Percentiles rank a stretch among this genome's conserved stretches.
Evolutionary conservation across 306 rosid species (phyloP).

Genomic region (Canavalia gladiata): DNA sequence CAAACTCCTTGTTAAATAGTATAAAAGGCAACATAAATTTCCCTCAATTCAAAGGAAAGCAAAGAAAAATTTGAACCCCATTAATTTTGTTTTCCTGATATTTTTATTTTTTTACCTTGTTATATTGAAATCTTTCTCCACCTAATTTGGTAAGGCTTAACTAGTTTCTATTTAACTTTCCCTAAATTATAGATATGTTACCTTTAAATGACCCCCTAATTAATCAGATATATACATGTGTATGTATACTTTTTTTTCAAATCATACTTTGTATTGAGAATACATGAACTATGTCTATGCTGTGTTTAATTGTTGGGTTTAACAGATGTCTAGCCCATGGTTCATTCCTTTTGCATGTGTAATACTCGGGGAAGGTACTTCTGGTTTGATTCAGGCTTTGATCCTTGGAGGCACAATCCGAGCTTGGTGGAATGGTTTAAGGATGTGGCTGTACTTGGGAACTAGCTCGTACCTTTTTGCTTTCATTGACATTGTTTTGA

Average conservation of each 20-base stretch:
- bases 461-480: conserved; percentile 62
- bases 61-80: too few species aligned
- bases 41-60: too few species aligned
- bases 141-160: too few species aligned
- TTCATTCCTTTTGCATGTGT: conserved; percentile 68
- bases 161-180: too few species aligned
- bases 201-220: too few species aligned
- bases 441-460: conserved; percentile 77
- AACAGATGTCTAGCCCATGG: conserved; percentile 75
- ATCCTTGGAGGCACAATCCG: conserved; percentile 60
- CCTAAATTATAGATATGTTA: too few species aligned
- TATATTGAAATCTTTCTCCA: too few species aligned
- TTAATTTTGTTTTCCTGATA: too few species aligned
- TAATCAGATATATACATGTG: too few species aligned
- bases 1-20: too few species aligned
- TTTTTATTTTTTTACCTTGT: background rate
- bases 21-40: too few species aligned
- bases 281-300: background rate
- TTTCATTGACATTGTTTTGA: background rate
- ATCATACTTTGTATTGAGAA: background rate
- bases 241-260: too few species aligned
- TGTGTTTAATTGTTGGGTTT: conserved; percentile 12
- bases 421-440: conserved; percentile 76
- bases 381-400: conserved; percentile 60
- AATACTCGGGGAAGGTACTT: conserved; percentile 48